Evolutionary conservation across 164 flowering plant genomes (phyloP).

Genomic region (Umbilicus rupestris): DNA sequence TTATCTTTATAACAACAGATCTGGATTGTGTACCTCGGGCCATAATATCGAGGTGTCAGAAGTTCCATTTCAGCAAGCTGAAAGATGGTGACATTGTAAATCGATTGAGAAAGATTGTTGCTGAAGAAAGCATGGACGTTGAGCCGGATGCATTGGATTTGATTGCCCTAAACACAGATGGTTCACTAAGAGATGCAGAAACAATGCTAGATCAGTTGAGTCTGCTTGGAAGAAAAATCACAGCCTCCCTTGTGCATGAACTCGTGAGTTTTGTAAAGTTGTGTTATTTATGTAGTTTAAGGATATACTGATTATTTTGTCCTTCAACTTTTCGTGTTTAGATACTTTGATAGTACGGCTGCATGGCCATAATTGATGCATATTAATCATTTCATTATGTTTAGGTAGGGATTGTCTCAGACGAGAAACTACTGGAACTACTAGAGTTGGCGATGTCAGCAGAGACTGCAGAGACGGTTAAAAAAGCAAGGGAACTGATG

Average conservation of each 20-base stretch:
- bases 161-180: constrained; percentile 91
- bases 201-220: constrained; percentile 95
- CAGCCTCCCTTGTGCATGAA: constrained; percentile 86
- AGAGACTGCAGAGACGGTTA: constrained; percentile 88
- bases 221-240: constrained; percentile 78
- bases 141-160: constrained; percentile 75
- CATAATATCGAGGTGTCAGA: constrained; percentile 78
- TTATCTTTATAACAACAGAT: constrained; percentile 76
- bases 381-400: constrained; percentile 10
- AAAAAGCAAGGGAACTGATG: constrained; percentile 80
- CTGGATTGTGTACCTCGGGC: constrained; percentile 74
- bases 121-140: constrained; percentile 67
- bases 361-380: neutral
- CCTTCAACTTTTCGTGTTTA: too few species aligned
- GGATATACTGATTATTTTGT: too few species aligned
- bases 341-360: neutral
- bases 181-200: constrained; percentile 95
- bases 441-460: constrained; percentile 93
- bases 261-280: constrained; percentile 49
- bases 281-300: too few species aligned
- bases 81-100: constrained; percentile 60
- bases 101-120: constrained; percentile 56
- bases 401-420: constrained; percentile 90
- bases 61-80: constrained; percentile 72
- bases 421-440: constrained; percentile 82